These are phyloP conservation scores for Entophlyctis luteolus DNA, from an alignment of 192 early-diverging fungal genomes.

Conservation along the genomic window DNA sequence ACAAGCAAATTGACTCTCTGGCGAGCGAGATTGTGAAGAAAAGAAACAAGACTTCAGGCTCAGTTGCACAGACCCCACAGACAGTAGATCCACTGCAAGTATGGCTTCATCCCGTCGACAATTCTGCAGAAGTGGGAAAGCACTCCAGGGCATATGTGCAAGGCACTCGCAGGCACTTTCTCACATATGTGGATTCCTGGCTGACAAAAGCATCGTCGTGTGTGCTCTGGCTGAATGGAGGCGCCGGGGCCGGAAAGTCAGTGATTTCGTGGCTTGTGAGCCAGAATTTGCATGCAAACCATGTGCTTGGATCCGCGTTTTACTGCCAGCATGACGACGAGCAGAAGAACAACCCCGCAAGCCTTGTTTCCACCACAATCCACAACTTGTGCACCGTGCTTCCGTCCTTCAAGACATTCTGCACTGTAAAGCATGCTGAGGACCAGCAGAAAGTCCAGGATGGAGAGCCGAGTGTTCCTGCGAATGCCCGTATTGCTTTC, in stretches of 20 bases:
- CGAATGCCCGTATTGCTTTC: background rate
- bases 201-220: background rate
- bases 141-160: background rate
- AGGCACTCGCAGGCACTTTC: background rate
- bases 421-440: background rate
- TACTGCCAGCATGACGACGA: background rate
- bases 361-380: background rate
- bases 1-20: too few species aligned
- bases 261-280: conserved; percentile 9
- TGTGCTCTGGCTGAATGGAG: conserved; percentile 4
- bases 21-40: too few species aligned
- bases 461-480: background rate
- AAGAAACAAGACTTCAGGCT: too few species aligned
- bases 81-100: too few species aligned
- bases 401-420: background rate
- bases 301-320: conserved; percentile 9
- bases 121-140: background rate
- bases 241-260: conserved; percentile 14
- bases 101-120: conserved; percentile 6
- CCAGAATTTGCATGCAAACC: background rate
- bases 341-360: background rate
- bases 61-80: too few species aligned
- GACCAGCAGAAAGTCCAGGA: background rate
- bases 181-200: background rate
- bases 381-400: background rate